Conservation (phyloP, 495 filamentous ascomycete genomes). For the Penicillium bovifimosum region DNA sequence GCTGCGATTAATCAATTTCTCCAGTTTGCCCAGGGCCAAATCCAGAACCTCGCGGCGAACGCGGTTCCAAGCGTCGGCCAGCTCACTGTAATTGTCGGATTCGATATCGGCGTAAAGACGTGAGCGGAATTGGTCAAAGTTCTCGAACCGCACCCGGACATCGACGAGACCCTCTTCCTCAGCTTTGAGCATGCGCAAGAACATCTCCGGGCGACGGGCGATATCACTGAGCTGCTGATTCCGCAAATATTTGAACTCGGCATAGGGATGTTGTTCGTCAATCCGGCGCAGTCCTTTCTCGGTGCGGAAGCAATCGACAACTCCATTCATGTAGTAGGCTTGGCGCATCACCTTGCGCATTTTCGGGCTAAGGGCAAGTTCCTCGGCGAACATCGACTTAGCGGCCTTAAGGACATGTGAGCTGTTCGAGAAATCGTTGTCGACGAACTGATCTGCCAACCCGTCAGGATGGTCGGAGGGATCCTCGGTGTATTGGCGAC, state of each 20-base stretch:
- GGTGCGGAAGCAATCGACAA: slow-evolving; percentile 81
- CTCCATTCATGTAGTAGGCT: slow-evolving; percentile 72
- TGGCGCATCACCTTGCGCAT: slow-evolving; percentile 83
- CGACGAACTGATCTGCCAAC: slow-evolving; percentile 69
- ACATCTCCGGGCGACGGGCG: slow-evolving; percentile 77
- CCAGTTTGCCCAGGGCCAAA: slow-evolving; percentile 72
- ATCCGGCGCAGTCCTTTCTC: slow-evolving; percentile 93
- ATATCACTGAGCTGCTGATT: slow-evolving; percentile 79
- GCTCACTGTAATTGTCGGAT: slow-evolving; percentile 89
- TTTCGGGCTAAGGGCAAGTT: slow-evolving; percentile 79
- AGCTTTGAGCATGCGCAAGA: slow-evolving; percentile 91
- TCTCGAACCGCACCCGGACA: slow-evolving; percentile 68
- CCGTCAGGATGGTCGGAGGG: slow-evolving; percentile 69
- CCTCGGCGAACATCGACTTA: slow-evolving; percentile 84
- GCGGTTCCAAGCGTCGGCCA: slow-evolving; percentile 92
- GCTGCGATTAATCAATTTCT: slow-evolving; percentile 74
- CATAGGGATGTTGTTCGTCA: slow-evolving; percentile 91
- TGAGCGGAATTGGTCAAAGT: slow-evolving; percentile 64
- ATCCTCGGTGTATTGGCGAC: slow-evolving; percentile 79
- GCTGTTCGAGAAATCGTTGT: slow-evolving; percentile 71
- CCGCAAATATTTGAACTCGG: slow-evolving; percentile 94
- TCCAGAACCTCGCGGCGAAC: slow-evolving; percentile 80
- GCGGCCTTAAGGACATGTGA: slow-evolving; percentile 70
- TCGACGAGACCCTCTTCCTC: slow-evolving; percentile 90
- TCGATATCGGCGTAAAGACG: slow-evolving; percentile 75